A percentile compares a stretch with the other conserved stretches of the same genome.
These are phyloP conservation scores for Gastrolobium villosum DNA, from an alignment of 306 rosid genomes.

Conservation along the genomic window DNA sequence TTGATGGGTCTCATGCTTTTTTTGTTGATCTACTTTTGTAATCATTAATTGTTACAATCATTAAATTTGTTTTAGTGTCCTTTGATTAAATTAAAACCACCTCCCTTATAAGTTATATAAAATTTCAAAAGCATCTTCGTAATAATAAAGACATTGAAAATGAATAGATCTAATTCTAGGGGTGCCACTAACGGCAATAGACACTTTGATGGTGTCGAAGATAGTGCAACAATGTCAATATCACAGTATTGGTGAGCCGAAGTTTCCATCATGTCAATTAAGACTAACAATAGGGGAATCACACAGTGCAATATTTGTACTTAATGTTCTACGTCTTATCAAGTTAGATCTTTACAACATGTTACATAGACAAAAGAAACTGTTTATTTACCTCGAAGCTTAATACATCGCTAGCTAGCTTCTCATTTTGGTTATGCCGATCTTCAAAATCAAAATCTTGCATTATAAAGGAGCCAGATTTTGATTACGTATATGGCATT, in stretches of 20 bases:
- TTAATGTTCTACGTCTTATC: neutral
- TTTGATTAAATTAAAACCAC: neutral
- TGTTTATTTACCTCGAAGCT: neutral
- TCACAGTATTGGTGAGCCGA: neutral
- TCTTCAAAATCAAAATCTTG: constrained; percentile 23
- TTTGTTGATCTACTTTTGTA: neutral
- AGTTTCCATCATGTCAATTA: neutral
- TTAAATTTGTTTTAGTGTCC: neutral
- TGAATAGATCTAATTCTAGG: constrained; percentile 27
- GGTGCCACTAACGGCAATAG: constrained; percentile 37
- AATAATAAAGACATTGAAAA: constrained; percentile 21
- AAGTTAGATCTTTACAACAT: constrained; percentile 12
- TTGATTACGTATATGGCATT: neutral
- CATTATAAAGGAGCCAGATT: neutral
- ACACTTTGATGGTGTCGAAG: constrained; percentile 39
- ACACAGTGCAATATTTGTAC: neutral
- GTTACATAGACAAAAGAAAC: neutral
- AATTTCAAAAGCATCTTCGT: neutral
- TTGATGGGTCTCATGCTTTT: too few relatives aligned
- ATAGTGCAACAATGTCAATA: constrained; percentile 19
- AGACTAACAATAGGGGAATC: constrained; percentile 1
- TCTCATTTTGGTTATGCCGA: constrained; percentile 40
- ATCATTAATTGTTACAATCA: neutral
- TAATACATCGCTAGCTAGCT: neutral
- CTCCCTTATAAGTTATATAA: constrained; percentile 16